Evolutionary conservation across 352 stramenopile genomes (phyloP).

Genomic region (Thraustochytrium aureum): DNA sequence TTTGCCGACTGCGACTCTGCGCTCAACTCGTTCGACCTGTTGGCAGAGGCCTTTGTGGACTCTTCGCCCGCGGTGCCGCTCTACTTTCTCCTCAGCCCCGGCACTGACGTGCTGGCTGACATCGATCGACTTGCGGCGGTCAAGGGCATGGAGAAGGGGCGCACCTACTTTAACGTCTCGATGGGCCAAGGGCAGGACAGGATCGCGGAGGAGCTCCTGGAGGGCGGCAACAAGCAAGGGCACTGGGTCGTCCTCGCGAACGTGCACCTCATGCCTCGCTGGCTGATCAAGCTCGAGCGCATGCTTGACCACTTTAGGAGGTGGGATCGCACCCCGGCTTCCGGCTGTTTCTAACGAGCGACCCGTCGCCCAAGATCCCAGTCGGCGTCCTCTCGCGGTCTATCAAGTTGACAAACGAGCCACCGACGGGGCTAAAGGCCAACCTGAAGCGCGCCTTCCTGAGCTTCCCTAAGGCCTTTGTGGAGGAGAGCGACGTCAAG

Average conservation of each 20-base stretch:
- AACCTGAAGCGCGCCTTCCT: conserved; percentile 95
- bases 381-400: conserved; percentile 90
- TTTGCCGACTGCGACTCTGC: conserved; percentile 96
- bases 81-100: conserved; percentile 92
- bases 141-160: conserved; percentile 92
- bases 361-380: conserved; percentile 86
- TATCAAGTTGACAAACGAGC: conserved; percentile 95
- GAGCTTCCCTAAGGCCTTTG: conserved; percentile 93
- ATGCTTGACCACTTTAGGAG: conserved; percentile 91
- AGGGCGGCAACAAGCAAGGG: conserved; percentile 89
- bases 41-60: conserved; percentile 93
- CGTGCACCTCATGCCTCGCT: conserved; percentile 96
- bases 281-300: conserved; percentile 94
- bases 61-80: conserved; percentile 87
- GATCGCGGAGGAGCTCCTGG: conserved; percentile 90
- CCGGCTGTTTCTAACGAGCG: conserved; percentile 89
- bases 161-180: conserved; percentile 96
- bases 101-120: conserved; percentile 91
- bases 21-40: conserved; percentile 90
- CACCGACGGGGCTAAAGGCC: conserved; percentile 82
- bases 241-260: conserved; percentile 98
- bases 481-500: conserved; percentile 93
- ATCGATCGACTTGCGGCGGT: conserved; percentile 91
- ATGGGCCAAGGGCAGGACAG: conserved; percentile 96
- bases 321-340: conserved; percentile 13